phyloP scores from a whole-genome alignment of 768 basidiomycete species.

The Boletus edulis region DNA sequence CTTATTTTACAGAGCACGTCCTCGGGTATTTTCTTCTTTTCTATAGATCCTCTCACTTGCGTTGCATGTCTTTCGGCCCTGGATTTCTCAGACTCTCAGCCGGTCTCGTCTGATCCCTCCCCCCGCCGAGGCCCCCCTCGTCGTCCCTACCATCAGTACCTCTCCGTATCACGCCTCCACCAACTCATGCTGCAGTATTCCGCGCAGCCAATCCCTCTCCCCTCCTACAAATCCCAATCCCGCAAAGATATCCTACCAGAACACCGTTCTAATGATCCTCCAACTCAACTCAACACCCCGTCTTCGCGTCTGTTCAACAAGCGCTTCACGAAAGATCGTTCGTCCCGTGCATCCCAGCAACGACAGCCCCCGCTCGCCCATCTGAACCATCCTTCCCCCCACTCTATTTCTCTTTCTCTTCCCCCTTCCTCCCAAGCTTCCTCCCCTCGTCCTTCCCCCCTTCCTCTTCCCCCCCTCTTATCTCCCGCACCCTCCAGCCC shows the following conservation, averaged over 20 bases:
- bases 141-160: conserved; percentile 32
- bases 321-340: conserved; percentile 34
- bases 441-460: conserved; percentile 17
- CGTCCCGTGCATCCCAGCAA: conserved; percentile 15
- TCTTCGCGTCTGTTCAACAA: conserved; percentile 34
- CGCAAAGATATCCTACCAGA: conserved; percentile 35
- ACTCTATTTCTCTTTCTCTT: conserved; percentile 5
- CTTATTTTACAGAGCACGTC: conserved; percentile 1
- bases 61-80: conserved; percentile 30
- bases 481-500: background rate
- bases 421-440: conserved; percentile 10
- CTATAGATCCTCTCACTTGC: conserved; percentile 8
- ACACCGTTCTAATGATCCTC: conserved; percentile 26
- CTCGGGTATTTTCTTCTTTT: background rate
- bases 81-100: conserved; percentile 31
- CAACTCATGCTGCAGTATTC: conserved; percentile 61
- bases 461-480: conserved; percentile 12
- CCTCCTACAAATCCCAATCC: conserved; percentile 27
- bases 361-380: conserved; percentile 1
- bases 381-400: conserved; percentile 18
- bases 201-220: conserved; percentile 33
- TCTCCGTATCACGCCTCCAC: conserved; percentile 27
- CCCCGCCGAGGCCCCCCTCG: conserved; percentile 27
- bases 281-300: no score
- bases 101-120: conserved; percentile 54